Evolutionary conservation across 2,329 filamentous ascomycete species (phyloP), one percentile per base, ranked within the genome.

Genomic region (Colletotrichum sp.): DNA sequence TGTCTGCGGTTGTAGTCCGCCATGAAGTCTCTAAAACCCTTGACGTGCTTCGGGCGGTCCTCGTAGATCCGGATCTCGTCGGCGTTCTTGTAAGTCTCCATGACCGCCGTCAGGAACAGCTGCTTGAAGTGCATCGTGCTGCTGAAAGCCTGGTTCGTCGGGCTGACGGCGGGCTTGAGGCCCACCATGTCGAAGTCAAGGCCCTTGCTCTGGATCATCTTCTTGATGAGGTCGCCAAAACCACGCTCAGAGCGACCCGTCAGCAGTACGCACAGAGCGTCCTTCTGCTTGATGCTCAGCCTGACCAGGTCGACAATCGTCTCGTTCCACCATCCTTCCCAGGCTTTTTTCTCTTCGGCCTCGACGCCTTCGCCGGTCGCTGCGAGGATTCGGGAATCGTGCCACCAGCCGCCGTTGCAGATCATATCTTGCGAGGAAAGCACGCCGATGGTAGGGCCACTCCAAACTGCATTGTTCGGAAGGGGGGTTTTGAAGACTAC

Each of bases 271-370:
- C 92, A 95, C 48, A 99, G 87, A 1, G 95, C 94, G 82, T 98
- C 95, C 78, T 95, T 94, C 82, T 98, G 95, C 81, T 94, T 87
- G 88, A 95, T 95, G 83, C 94, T 96, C 72, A 98, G 87, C 81
- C 91, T 89, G 55, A 98, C 95, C 34, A 99, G 90, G 80, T 96
- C 91, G 71, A 92, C 93, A 75, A 99, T 93, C 80, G 94, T 92
- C 82, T 99, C 96, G 82, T 99, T 99, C 97, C 97, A 99, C 94
- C 95, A 98, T 43, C 96, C 96, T 73, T 94, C 88, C 96, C 96
- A 99, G 12, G 91, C 96, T 28, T 93, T 92, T 57, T 90, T 88
- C 83, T 99, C 96, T 85, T 99, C 97, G 73, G 91, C 91, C 68
- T 95, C 95, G 7, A 93, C 83, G 18, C 97, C 97, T 73, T 95